Conservation (phyloP, 2,329 filamentous ascomycete genomes). For the Fusarium bulbicola region DNA sequence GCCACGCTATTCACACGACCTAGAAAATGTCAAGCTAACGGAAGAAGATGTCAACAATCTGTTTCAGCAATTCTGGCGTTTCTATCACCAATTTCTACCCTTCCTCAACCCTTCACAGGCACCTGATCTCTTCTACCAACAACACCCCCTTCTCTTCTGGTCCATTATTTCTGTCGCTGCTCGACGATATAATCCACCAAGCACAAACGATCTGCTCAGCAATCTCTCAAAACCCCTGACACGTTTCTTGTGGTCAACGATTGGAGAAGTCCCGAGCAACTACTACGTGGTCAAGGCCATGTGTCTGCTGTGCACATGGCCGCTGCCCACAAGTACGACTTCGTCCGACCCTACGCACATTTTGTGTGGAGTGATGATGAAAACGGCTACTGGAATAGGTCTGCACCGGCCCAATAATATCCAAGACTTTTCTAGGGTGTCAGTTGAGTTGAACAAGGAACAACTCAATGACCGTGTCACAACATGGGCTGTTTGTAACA, state of each 20-base stretch:
- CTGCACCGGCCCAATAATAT: conserved; percentile 83
- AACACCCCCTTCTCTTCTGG: conserved; percentile 88
- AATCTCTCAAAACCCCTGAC: conserved; percentile 75
- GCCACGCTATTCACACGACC: conserved; percentile 66
- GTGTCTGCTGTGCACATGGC: conserved; percentile 83
- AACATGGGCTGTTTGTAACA: conserved; percentile 87
- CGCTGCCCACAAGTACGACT: conserved; percentile 82
- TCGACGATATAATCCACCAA: conserved; percentile 68
- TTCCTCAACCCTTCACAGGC: conserved; percentile 73
- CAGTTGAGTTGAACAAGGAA: conserved; percentile 78
- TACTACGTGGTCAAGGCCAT: conserved; percentile 85
- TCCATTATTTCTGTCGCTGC: conserved; percentile 79
- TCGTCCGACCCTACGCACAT: conserved; percentile 85
- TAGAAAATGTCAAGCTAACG: conserved; percentile 71
- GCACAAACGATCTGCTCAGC: conserved; percentile 70
- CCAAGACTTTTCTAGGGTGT: conserved; percentile 82
- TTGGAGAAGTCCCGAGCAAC: conserved; percentile 79
- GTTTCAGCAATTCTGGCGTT: conserved; percentile 78
- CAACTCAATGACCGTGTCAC: conserved; percentile 81
- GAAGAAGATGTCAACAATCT: conserved; percentile 70
- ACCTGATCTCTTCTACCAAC: conserved; percentile 78
- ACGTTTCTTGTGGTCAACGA: conserved; percentile 78
- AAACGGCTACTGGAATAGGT: conserved; percentile 84
- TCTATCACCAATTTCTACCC: conserved; percentile 81
- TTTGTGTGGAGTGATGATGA: conserved; percentile 85